phyloP scores from a whole-genome alignment of 2,329 filamentous ascomycete species.

The Corynespora cassiicola region DNA sequence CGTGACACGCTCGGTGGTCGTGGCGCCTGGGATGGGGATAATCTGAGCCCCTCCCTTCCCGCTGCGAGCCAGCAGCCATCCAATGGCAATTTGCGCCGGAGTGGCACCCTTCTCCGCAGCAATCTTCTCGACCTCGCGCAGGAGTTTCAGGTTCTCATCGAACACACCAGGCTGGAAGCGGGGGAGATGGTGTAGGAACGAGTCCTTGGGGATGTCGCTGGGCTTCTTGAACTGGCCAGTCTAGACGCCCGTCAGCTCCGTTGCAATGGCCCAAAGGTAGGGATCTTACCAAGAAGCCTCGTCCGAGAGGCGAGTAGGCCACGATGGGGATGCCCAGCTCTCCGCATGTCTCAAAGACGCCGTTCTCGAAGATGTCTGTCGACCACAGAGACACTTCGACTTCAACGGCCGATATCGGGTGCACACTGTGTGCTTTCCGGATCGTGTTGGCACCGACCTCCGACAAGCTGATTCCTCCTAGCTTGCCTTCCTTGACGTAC shows the following conservation, averaged over 20 bases:
- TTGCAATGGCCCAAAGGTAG: conserved; percentile 58
- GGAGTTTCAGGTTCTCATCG: conserved; percentile 69
- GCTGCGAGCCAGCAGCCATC: conserved; percentile 64
- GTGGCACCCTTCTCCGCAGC: conserved; percentile 67
- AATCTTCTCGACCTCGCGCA: conserved; percentile 63
- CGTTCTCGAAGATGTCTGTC: conserved; percentile 64
- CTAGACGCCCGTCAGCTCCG: conserved; percentile 36
- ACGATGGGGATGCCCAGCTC: conserved; percentile 73
- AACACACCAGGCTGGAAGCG: conserved; percentile 71
- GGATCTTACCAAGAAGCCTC: conserved; percentile 59
- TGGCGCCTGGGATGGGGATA: conserved; percentile 72
- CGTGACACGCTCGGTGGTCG: conserved; percentile 60
- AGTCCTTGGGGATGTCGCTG: conserved; percentile 67
- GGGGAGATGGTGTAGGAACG: conserved; percentile 55
- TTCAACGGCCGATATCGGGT: conserved; percentile 65
- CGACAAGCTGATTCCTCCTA: conserved; percentile 55
- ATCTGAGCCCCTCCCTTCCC: conserved; percentile 62
- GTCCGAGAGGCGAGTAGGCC: conserved; percentile 73
- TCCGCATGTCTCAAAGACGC: conserved; percentile 61
- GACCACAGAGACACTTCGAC: conserved; percentile 66
- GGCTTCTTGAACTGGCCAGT: conserved; percentile 51
- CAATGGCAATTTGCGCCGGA: conserved; percentile 69
- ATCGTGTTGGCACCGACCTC: conserved; percentile 56
- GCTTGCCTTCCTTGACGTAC: conserved; percentile 48
- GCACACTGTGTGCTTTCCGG: conserved; percentile 57